phyloP scores from a whole-genome alignment of 805 yeast genomes.

The Saccharomycopsis olivae region DNA sequence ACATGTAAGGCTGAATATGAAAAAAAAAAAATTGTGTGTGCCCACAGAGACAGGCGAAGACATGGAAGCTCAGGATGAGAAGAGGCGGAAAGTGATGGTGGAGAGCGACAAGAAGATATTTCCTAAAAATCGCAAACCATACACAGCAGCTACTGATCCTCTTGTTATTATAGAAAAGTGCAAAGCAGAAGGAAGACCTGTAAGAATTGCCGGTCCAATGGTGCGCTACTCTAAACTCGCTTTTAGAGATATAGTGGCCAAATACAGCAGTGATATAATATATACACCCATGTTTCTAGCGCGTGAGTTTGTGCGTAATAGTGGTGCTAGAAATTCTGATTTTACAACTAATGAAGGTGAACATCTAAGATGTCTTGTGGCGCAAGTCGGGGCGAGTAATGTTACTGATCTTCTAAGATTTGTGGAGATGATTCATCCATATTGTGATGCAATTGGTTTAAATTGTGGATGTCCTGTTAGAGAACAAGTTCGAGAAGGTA shows the following conservation, averaged over 20 bases:
- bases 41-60: no score
- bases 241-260: constrained; percentile 69
- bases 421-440: constrained; percentile 82
- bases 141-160: constrained; percentile 33
- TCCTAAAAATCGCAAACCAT: constrained; percentile 2
- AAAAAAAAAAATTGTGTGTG: no score
- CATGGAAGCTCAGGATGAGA: no score
- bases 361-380: constrained; percentile 48
- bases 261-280: constrained; percentile 68
- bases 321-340: constrained; percentile 71
- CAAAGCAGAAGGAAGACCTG: constrained; percentile 40
- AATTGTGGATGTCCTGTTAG: constrained; percentile 97
- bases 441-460: constrained; percentile 86
- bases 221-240: constrained; percentile 93
- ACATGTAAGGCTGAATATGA: no score
- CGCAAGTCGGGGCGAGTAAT: constrained; percentile 86
- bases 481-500: constrained; percentile 91
- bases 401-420: constrained; percentile 72
- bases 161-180: constrained; percentile 39
- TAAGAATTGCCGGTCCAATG: constrained; percentile 84
- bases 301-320: constrained; percentile 83
- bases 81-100: no score
- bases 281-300: constrained; percentile 97
- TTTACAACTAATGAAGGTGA: constrained; percentile 71
- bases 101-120: no score